A percentile compares a stretch with the other conserved stretches of the same genome.
phyloP scores from a whole-genome alignment of 768 basidiomycete genomes.

The Amanita pseudoporphyria region DNA sequence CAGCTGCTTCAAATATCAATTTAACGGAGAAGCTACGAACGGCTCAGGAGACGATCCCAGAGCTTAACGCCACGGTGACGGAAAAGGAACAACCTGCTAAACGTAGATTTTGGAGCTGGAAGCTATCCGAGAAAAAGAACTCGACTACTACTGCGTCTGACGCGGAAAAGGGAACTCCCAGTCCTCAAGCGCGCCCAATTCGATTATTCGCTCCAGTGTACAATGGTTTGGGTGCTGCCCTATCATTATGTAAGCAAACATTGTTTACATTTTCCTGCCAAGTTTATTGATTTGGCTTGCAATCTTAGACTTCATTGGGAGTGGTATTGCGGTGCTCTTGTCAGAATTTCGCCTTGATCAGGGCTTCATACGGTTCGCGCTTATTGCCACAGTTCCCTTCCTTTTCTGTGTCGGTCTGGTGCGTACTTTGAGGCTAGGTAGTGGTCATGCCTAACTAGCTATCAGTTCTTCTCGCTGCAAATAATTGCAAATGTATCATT shows the following conservation, averaged over 20 bases:
- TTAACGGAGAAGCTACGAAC: constrained; percentile 43
- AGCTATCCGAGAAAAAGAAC: constrained; percentile 25
- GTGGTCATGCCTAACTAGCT: constrained; percentile 1
- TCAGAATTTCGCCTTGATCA: constrained; percentile 64
- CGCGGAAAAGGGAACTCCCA: constrained; percentile 37
- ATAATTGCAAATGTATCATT: constrained; percentile 55
- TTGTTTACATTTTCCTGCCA: neutral
- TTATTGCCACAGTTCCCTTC: constrained; percentile 58
- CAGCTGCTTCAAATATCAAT: constrained; percentile 42
- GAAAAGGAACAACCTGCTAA: constrained; percentile 18
- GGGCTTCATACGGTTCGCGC: constrained; percentile 49
- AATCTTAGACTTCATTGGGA: constrained; percentile 54
- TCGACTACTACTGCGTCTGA: constrained; percentile 25
- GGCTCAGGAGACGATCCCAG: constrained; percentile 22
- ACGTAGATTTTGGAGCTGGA: constrained; percentile 32
- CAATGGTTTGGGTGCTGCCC: constrained; percentile 55
- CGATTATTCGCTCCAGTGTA: constrained; percentile 68
- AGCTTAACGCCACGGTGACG: constrained; percentile 10
- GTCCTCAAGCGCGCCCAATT: constrained; percentile 32
- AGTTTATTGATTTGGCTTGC: constrained; percentile 2
- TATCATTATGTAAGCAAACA: constrained; percentile 51
- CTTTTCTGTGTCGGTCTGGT: constrained; percentile 71
- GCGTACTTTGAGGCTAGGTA: constrained; percentile 15
- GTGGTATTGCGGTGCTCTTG: constrained; percentile 48
- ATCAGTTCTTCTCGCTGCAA: constrained; percentile 67